Conservation (phyloP, 2,329 filamentous ascomycete species). For the Zymoseptoria pseudotritici region DNA sequence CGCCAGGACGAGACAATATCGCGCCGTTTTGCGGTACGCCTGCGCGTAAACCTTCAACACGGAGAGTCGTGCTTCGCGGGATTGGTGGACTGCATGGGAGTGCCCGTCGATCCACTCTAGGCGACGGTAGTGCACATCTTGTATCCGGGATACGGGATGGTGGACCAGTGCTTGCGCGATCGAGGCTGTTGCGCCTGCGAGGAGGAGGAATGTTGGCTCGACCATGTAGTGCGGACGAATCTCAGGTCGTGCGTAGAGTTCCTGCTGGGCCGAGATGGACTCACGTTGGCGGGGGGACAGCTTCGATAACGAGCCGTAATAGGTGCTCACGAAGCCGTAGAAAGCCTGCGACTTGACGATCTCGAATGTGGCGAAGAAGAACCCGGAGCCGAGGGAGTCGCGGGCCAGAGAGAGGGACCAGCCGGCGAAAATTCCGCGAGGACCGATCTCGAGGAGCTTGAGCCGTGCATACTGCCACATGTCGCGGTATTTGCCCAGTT, state of each 20-base stretch:
- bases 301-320: conserved; percentile 48
- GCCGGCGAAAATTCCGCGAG: conserved; percentile 65
- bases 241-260: conserved; percentile 33
- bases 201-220: conserved; percentile 63
- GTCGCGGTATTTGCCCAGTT: conserved; percentile 54
- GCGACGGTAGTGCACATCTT: conserved; percentile 65
- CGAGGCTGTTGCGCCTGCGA: conserved; percentile 62
- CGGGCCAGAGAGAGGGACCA: conserved; percentile 63
- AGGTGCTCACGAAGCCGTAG: conserved; percentile 63
- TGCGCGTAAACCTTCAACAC: conserved; percentile 61
- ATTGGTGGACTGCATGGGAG: conserved; percentile 26
- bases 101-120: conserved; percentile 64
- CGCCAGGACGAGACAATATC: conserved; percentile 53
- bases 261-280: conserved; percentile 23
- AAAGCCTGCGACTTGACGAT: conserved; percentile 67
- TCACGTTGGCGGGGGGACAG: conserved; percentile 29
- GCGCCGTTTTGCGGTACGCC: conserved; percentile 62
- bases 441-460: conserved; percentile 63
- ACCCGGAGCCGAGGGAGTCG: conserved; percentile 59
- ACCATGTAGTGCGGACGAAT: conserved; percentile 69
- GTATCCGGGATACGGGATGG: conserved; percentile 64
- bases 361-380: conserved; percentile 71
- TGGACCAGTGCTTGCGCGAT: conserved; percentile 61
- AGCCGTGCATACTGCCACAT: conserved; percentile 66
- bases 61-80: conserved; percentile 35